Percentiles rank a stretch among this genome's conserved stretches.
These are phyloP conservation scores for Alternaria incomplexa DNA, from an alignment of 2,329 filamentous ascomycete genomes.

Conservation along the genomic window DNA sequence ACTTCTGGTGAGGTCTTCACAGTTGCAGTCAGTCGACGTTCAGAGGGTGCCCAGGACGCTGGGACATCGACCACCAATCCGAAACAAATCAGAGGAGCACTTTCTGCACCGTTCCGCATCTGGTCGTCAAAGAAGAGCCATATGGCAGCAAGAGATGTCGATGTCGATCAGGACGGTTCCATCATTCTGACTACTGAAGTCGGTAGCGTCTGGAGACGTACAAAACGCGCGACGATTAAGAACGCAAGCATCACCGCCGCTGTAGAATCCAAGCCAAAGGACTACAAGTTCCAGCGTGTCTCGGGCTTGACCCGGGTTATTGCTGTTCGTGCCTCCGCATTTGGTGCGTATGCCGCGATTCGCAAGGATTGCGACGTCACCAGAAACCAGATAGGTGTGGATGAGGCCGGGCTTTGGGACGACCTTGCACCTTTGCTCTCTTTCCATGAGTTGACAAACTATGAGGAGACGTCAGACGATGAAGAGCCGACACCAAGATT, in stretches of 20 bases:
- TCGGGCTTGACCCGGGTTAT: slow-evolving; percentile 85
- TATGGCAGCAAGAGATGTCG: slow-evolving; percentile 84
- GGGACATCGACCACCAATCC: slow-evolving; percentile 88
- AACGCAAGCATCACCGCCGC: slow-evolving; percentile 60
- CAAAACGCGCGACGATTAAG: slow-evolving; percentile 82
- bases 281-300: slow-evolving; percentile 94
- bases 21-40: slow-evolving; percentile 73
- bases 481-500: slow-evolving; percentile 56
- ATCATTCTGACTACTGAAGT: slow-evolving; percentile 93
- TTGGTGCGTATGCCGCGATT: slow-evolving; percentile 87
- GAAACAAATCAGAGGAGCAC: slow-evolving; percentile 81
- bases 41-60: slow-evolving; percentile 63
- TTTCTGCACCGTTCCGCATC: slow-evolving; percentile 79
- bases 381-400: slow-evolving; percentile 71
- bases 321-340: slow-evolving; percentile 84
- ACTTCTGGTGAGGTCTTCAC: slow-evolving; percentile 87
- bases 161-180: slow-evolving; percentile 88
- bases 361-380: slow-evolving; percentile 85
- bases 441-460: slow-evolving; percentile 64
- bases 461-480: slow-evolving; percentile 51
- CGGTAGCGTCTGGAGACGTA: slow-evolving; percentile 89
- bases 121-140: slow-evolving; percentile 88
- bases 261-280: slow-evolving; percentile 71
- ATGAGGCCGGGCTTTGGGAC: slow-evolving; percentile 72
- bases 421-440: slow-evolving; percentile 74